A percentile compares a stretch with the other conserved stretches of the same genome.
Conservation (phyloP, 306 rosid species). For the Prunus davidiana region DNA sequence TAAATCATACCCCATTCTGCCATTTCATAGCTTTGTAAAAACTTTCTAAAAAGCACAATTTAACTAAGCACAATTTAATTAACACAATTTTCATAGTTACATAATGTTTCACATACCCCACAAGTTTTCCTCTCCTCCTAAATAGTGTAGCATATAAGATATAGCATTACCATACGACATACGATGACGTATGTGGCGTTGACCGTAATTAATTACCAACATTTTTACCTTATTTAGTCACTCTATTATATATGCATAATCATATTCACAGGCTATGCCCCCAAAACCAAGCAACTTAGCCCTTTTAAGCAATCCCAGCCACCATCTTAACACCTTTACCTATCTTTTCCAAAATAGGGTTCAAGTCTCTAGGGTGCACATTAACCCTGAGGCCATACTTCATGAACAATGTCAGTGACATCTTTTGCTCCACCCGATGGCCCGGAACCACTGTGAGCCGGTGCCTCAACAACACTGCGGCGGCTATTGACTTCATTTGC, state of each 20-base stretch:
- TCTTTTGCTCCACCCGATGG: slow-evolving; percentile 87
- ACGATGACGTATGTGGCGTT: background rate
- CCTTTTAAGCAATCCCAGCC: slow-evolving; percentile 24
- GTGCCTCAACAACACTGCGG: slow-evolving; percentile 68
- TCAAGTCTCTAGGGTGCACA: slow-evolving; percentile 58
- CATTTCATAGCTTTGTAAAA: background rate
- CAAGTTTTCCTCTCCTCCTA: background rate
- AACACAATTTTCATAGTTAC: background rate
- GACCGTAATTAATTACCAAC: background rate
- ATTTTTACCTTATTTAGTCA: background rate
- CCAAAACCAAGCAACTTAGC: background rate
- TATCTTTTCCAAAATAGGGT: slow-evolving; percentile 43
- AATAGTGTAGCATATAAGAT: background rate
- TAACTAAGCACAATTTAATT: background rate
- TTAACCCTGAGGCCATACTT: slow-evolving; percentile 74
- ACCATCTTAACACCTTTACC: slow-evolving; percentile 18
- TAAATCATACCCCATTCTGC: background rate
- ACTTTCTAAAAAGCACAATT: background rate
- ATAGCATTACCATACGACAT: background rate
- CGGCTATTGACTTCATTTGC: slow-evolving; percentile 91
- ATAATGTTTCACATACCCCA: background rate
- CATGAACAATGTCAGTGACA: slow-evolving; percentile 93
- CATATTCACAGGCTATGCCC: slow-evolving; percentile 1
- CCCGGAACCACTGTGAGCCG: slow-evolving; percentile 50
- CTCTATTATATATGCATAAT: background rate